phyloP scores from a whole-genome alignment of 179 eudicot genomes.

The Monotropa hypopitys region DNA sequence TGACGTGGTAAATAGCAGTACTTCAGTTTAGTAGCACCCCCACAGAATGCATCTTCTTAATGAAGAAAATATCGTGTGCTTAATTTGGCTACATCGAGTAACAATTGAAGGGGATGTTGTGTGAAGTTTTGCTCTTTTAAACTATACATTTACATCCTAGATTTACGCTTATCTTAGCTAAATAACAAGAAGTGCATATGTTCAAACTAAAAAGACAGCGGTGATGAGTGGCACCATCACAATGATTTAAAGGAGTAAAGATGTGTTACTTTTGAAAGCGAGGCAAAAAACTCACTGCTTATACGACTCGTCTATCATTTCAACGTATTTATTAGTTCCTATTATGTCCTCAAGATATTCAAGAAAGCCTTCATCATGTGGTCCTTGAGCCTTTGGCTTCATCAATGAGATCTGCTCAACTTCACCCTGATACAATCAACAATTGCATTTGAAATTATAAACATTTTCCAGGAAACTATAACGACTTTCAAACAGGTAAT shows the following conservation, averaged over 20 bases:
- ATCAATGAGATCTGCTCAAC: slow-evolving; percentile 95
- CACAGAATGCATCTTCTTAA: background rate
- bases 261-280: background rate
- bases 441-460: slow-evolving; percentile 1
- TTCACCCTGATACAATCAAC: slow-evolving; percentile 56
- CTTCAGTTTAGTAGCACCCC: background rate
- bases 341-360: slow-evolving; percentile 94
- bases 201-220: background rate
- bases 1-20: background rate
- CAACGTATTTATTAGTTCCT: slow-evolving; percentile 88
- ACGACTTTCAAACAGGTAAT: background rate
- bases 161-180: background rate
- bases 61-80: too few species aligned
- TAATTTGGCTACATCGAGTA: background rate
- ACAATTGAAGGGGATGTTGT: background rate
- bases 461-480: too few species aligned
- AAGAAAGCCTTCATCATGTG: slow-evolving; percentile 95
- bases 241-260: background rate
- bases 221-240: background rate
- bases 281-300: slow-evolving; percentile 59
- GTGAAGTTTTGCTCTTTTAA: background rate
- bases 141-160: background rate
- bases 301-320: slow-evolving; percentile 70
- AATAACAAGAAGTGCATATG: background rate
- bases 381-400: slow-evolving; percentile 99